phyloP scores from a whole-genome alignment of 23 red algal genomes.

The Gracilaria caudata region DNA sequence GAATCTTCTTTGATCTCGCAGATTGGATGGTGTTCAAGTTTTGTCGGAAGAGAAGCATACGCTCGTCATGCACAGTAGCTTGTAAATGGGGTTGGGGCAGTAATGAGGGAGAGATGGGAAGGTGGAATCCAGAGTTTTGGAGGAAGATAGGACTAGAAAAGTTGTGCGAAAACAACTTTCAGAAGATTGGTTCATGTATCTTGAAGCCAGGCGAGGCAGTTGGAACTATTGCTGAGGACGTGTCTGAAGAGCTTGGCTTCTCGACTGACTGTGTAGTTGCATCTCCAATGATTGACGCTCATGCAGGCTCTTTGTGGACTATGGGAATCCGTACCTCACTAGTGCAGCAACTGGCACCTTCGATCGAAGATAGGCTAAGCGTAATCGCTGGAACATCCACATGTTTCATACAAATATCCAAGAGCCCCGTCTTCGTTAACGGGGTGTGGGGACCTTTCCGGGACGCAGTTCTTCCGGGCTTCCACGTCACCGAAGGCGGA shows the following conservation, averaged over 20 bases:
- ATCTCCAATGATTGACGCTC: constrained; percentile 85
- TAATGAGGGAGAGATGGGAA: constrained; percentile 14
- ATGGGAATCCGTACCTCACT: constrained; percentile 31
- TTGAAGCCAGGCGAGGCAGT: constrained; percentile 22
- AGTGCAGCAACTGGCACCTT: not conserved
- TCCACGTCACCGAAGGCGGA: constrained; percentile 81
- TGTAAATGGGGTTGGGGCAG: constrained; percentile 86
- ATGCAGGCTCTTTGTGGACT: constrained; percentile 76
- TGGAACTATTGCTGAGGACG: constrained; percentile 29
- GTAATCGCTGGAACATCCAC: constrained; percentile 86
- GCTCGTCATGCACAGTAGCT: constrained; percentile 74
- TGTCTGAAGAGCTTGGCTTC: constrained; percentile 33
- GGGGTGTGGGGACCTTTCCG: constrained; percentile 85
- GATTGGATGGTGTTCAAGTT: constrained; percentile 72
- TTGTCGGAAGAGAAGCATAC: constrained; percentile 6
- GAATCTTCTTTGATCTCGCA: constrained; percentile 79
- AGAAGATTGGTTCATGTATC: constrained; percentile 41
- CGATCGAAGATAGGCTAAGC: constrained; percentile 46
- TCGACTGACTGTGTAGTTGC: constrained; percentile 38
- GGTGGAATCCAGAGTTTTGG: constrained; percentile 69
- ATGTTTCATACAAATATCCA: constrained; percentile 70
- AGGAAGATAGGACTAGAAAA: constrained; percentile 57
- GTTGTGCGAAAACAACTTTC: constrained; percentile 12
- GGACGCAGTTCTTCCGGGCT: constrained; percentile 75
- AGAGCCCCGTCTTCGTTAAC: constrained; percentile 65